Evolutionary conservation across 2,329 filamentous ascomycete genomes (phyloP).

Genomic region (Aspergillus neoniger): DNA sequence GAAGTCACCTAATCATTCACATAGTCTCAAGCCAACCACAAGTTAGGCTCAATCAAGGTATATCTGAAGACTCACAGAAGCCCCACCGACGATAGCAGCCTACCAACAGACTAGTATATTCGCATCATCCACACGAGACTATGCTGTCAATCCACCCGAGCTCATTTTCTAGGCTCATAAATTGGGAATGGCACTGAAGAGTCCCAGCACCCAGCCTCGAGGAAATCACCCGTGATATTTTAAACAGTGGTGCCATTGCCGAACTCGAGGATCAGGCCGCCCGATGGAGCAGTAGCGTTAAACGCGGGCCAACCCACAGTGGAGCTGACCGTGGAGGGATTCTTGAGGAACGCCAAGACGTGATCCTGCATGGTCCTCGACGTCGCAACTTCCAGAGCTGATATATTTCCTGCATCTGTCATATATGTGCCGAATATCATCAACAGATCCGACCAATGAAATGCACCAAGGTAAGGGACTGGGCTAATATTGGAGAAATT

Average conservation of each 20-base stretch:
- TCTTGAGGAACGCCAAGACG: slow-evolving; percentile 26
- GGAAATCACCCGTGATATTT: slow-evolving; percentile 1
- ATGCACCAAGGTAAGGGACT: slow-evolving; percentile 46
- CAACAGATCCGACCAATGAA: slow-evolving; percentile 36
- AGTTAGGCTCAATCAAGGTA: too few relatives aligned
- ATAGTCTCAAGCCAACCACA: too few relatives aligned
- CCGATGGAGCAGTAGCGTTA: slow-evolving; percentile 22
- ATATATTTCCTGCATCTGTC: slow-evolving; percentile 7
- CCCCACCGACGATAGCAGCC: too few relatives aligned
- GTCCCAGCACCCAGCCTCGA: slow-evolving; percentile 1
- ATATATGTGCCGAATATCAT: slow-evolving; percentile 26
- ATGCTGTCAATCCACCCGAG: too few relatives aligned
- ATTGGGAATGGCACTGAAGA: slow-evolving; percentile 24
- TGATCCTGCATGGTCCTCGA: slow-evolving; percentile 27
- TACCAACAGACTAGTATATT: too few relatives aligned
- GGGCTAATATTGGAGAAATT: slow-evolving; percentile 44
- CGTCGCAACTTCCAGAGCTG: slow-evolving; percentile 21
- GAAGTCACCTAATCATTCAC: too few relatives aligned
- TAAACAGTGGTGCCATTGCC: background rate
- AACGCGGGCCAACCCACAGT: slow-evolving; percentile 17
- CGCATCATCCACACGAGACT: too few relatives aligned
- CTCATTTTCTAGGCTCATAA: slow-evolving; percentile 7
- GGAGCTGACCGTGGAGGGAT: slow-evolving; percentile 8
- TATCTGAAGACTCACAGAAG: too few relatives aligned
- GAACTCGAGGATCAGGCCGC: slow-evolving; percentile 1